Evolutionary conservation across 1,284 basidiomycete species (phyloP).

Genomic region (Apiotrichum siamense): DNA sequence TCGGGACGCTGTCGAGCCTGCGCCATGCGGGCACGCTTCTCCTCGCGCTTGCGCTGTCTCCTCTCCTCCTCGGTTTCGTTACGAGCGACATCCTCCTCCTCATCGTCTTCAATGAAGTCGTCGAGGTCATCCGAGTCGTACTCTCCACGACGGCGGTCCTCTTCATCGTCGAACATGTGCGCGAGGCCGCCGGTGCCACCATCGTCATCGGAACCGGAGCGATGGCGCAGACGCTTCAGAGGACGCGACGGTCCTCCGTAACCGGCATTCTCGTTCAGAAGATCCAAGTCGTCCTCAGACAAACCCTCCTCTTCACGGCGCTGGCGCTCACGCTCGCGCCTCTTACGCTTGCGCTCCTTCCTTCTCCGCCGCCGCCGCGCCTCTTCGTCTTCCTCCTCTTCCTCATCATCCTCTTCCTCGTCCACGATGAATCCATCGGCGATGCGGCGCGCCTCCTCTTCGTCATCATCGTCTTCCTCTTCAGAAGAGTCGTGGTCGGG

Average conservation of each 20-base stretch:
- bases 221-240: constrained; percentile 34
- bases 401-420: constrained; percentile 45
- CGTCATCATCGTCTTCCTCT: constrained; percentile 47
- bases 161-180: constrained; percentile 45
- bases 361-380: constrained; percentile 28
- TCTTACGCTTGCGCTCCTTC: constrained; percentile 33
- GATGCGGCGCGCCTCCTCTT: constrained; percentile 43
- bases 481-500: constrained; percentile 45
- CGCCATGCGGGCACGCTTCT: constrained; percentile 62
- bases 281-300: constrained; percentile 73
- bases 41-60: constrained; percentile 64
- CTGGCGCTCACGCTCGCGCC: constrained; percentile 28
- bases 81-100: constrained; percentile 49
- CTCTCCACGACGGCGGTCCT: constrained; percentile 41
- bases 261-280: constrained; percentile 92
- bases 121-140: constrained; percentile 55
- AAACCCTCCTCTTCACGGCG: constrained; percentile 13
- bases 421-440: constrained; percentile 48
- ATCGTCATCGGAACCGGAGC: constrained; percentile 48
- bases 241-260: constrained; percentile 47
- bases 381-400: constrained; percentile 27
- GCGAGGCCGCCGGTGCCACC: constrained; percentile 39
- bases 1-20: constrained; percentile 65
- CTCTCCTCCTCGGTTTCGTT: constrained; percentile 71
- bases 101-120: constrained; percentile 86